phyloP scores from a whole-genome alignment of 257 asterid species.

The Gentiana dahurica region DNA sequence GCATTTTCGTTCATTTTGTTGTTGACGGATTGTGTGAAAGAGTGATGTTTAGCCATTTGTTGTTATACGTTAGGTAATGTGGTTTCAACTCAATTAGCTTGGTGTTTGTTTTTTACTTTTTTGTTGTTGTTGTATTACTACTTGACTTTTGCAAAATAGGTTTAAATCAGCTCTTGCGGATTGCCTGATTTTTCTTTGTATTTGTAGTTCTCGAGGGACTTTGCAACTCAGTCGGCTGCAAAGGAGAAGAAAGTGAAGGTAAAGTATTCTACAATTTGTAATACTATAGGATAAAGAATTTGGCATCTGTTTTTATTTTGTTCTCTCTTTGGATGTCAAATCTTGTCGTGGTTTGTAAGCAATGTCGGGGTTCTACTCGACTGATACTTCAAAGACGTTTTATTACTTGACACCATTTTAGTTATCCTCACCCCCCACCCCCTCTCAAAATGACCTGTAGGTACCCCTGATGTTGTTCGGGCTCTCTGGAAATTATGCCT shows the following conservation, averaged over 20 bases:
- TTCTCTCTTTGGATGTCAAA: not conserved
- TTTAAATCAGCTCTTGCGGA: not conserved
- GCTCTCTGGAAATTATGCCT: slow-evolving; percentile 83
- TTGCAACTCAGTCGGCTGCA: slow-evolving; percentile 33
- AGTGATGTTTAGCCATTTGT: not conserved
- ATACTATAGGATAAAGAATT: not conserved
- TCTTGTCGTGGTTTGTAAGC: not conserved
- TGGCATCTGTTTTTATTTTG: not conserved
- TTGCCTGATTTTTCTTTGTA: slow-evolving; percentile 10
- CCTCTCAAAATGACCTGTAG: slow-evolving; percentile 20
- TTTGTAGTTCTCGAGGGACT: slow-evolving; percentile 50
- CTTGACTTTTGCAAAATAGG: not conserved
- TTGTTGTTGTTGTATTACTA: not conserved
- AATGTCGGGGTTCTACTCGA: too few relatives aligned
- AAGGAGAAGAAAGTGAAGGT: slow-evolving; percentile 63
- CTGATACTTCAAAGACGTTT: too few relatives aligned
- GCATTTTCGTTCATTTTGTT: not conserved
- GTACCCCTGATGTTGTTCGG: slow-evolving; percentile 81
- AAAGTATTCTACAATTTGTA: slow-evolving; percentile 7
- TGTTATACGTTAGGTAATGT: not conserved
- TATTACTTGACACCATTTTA: too few relatives aligned
- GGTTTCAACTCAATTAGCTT: not conserved
- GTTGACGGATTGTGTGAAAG: not conserved
- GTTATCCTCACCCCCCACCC: too few relatives aligned
- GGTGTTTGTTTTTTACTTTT: not conserved